These are phyloP conservation scores for Diplodia intermedia DNA, from an alignment of 2,329 filamentous ascomycete genomes.

Conservation along the genomic window DNA sequence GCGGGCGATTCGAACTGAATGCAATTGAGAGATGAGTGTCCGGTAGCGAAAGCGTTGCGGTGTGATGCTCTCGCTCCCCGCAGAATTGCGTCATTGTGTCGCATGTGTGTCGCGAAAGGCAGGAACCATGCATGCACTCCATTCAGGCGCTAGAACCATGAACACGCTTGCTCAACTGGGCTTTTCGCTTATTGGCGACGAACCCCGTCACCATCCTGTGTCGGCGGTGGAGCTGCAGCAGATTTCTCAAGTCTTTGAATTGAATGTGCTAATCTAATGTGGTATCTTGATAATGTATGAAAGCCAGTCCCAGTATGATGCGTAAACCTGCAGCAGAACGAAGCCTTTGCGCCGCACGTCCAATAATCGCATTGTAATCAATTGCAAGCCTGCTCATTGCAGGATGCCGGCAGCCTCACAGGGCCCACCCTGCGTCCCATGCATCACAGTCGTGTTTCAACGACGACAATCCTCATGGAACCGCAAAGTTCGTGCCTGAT, in stretches of 20 bases:
- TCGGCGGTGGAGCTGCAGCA: too few relatives aligned
- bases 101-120: slow-evolving; percentile 17
- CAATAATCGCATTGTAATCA: neutral
- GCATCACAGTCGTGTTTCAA: neutral
- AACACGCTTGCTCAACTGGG: too few relatives aligned
- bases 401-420: neutral
- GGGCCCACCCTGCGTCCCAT: neutral
- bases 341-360: neutral
- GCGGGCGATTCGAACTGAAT: neutral
- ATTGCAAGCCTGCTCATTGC: neutral
- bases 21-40: neutral
- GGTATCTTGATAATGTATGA: neutral
- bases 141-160: too few relatives aligned
- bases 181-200: too few relatives aligned
- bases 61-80: slow-evolving; percentile 9
- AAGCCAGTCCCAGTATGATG: neutral
- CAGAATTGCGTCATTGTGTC: slow-evolving; percentile 26
- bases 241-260: neutral
- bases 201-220: too few relatives aligned
- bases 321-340: neutral
- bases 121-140: slow-evolving; percentile 6
- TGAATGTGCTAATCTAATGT: neutral
- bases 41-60: neutral
- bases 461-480: slow-evolving; percentile 9
- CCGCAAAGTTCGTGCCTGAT: neutral